Evolutionary conservation across 805 yeast genomes (phyloP).

Genomic region (Saturnispora diversa): DNA sequence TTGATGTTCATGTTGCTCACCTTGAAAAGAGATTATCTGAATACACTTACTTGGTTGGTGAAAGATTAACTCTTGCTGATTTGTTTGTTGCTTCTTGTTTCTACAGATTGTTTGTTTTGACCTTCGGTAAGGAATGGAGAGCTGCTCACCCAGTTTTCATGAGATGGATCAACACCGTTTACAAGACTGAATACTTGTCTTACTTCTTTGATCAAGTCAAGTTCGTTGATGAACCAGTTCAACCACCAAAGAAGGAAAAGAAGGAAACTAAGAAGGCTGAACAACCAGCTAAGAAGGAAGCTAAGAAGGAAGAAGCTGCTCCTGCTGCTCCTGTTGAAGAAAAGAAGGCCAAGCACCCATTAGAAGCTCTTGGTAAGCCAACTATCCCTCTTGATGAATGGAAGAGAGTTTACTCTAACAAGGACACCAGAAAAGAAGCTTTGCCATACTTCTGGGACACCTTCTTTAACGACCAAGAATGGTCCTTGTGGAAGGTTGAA

Average conservation of each 20-base stretch:
- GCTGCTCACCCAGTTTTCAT: constrained; percentile 38
- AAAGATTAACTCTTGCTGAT: constrained; percentile 40
- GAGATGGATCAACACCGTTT: constrained; percentile 46
- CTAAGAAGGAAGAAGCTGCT: constrained; percentile 27
- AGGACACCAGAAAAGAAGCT: constrained; percentile 90
- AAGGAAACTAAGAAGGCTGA: constrained; percentile 48
- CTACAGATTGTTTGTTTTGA: constrained; percentile 39
- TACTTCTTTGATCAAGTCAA: constrained; percentile 43
- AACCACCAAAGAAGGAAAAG: constrained; percentile 62
- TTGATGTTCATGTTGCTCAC: constrained; percentile 34
- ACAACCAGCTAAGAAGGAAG: constrained; percentile 33
- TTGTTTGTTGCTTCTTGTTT: constrained; percentile 35
- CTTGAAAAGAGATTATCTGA: constrained; percentile 48
- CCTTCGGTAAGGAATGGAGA: constrained; percentile 47
- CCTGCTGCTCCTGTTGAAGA: constrained; percentile 42
- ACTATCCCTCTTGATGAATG: constrained; percentile 75
- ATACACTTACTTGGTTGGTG: constrained; percentile 41
- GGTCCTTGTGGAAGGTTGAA: constrained; percentile 91
- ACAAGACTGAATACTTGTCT: constrained; percentile 40
- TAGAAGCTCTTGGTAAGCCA: constrained; percentile 70
- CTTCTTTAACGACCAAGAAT: constrained; percentile 83
- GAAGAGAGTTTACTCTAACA: constrained; percentile 95
- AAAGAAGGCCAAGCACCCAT: constrained; percentile 87
- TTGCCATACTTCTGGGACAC: constrained; percentile 96
- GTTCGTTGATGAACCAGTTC: constrained; percentile 56